A percentile compares a stretch with the other conserved stretches of the same genome.
Conservation (phyloP, 305 asterid genomes). For the Solanum chacoense region DNA sequence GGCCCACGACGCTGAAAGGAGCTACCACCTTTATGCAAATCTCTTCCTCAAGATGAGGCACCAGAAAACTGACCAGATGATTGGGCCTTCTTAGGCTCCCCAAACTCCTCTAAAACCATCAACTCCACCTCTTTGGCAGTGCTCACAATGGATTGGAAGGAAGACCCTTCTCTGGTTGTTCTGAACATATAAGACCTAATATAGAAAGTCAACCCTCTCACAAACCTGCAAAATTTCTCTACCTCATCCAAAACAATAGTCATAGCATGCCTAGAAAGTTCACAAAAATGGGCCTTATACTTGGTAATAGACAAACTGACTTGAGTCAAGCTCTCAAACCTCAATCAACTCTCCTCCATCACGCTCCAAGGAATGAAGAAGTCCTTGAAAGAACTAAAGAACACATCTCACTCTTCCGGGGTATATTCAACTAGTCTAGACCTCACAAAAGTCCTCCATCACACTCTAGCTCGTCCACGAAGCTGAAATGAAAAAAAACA, state of each 20-base stretch:
- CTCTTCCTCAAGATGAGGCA: not conserved
- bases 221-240: not conserved
- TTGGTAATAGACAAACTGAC: not conserved
- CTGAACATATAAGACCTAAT: not conserved
- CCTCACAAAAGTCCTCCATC: not conserved
- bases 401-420: no score
- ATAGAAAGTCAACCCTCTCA: not conserved
- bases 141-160: not conserved
- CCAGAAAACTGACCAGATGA: not conserved
- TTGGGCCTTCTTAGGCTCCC: not conserved
- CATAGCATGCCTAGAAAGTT: not conserved
- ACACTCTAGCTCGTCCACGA: not conserved
- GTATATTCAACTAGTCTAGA: not conserved
- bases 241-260: not conserved
- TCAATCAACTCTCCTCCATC: not conserved
- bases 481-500: not conserved
- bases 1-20: not conserved
- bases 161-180: not conserved
- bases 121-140: not conserved
- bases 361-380: not conserved
- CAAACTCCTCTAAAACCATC: not conserved
- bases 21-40: not conserved
- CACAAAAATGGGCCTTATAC: not conserved
- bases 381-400: not conserved
- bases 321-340: not conserved